phyloP scores from a whole-genome alignment of 1,139 yeast species.

The Ashbya aceris region DNA sequence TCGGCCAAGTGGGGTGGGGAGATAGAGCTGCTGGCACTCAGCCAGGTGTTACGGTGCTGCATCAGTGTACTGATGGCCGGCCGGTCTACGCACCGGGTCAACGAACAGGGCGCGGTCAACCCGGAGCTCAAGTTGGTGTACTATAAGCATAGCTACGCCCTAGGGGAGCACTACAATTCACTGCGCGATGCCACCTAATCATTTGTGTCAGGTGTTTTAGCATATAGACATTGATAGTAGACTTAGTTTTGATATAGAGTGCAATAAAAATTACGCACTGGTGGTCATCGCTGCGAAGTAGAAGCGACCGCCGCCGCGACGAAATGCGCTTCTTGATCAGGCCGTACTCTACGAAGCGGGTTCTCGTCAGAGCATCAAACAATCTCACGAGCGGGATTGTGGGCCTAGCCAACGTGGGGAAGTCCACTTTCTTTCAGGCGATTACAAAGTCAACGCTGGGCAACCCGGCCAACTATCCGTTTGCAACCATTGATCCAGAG shows the following conservation, averaged over 20 bases:
- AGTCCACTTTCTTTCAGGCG: constrained; percentile 57
- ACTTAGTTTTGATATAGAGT: too few species aligned
- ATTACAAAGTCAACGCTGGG: constrained; percentile 65
- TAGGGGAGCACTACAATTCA: constrained; percentile 94
- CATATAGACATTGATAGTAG: not conserved
- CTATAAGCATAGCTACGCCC: constrained; percentile 76
- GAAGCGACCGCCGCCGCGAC: too few species aligned
- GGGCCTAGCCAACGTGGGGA: constrained; percentile 72
- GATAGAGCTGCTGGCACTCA: constrained; percentile 74
- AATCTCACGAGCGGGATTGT: constrained; percentile 42
- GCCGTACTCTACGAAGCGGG: not conserved
- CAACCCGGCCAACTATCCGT: constrained; percentile 73
- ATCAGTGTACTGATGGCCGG: constrained; percentile 74
- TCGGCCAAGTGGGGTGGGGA: constrained; percentile 98
- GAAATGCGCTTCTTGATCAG: not conserved
- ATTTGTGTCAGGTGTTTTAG: too few species aligned
- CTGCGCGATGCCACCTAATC: constrained; percentile 38
- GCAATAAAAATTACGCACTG: too few species aligned
- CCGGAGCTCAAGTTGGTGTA: constrained; percentile 64
- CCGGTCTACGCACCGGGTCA: constrained; percentile 49
- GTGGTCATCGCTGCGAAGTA: too few species aligned
- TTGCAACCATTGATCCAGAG: constrained; percentile 71
- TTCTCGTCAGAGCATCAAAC: constrained; percentile 25
- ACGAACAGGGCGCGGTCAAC: constrained; percentile 39
- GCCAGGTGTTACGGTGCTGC: constrained; percentile 58